Evolutionary conservation across 192 early-diverging fungal species (phyloP), one percentile per base, ranked within the genome.

Genomic region (Coemansia sp.): DNA sequence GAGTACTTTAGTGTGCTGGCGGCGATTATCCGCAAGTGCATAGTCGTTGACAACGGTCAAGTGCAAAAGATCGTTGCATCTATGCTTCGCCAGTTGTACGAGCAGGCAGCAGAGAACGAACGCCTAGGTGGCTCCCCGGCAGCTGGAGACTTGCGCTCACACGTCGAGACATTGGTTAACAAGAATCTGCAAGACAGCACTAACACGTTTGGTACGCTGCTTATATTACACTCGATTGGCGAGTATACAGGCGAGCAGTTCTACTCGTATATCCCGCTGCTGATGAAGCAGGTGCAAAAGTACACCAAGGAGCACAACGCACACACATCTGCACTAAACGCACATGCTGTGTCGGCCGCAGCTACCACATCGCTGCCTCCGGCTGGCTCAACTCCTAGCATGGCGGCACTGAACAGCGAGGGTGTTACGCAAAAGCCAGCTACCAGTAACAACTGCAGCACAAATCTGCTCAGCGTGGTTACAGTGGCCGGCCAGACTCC

Each of bases 261-360:
- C 29, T 88, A 92, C 73, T 69, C 75, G 25, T 88, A 89, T 67
- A 82, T 96, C 5, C 79, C 88, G 14, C 87, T 86, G 22, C 65
- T 98, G 45, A 88, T 95, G 75, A 93, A 92, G 63, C 72, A 94
- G 5, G 75, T 97, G 1, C 88, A 90, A 65, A 92, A 90, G 69
- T 82, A 96, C 21, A 88, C 91, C 32, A 95, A 90, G 65, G 95
- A 96, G 29, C 88, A 93, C 67, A 87, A 84, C 45, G 74, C 84
- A 24, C 82, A 79, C 45, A 58, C 77, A 10, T 64, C 71, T 11
- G 53, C 67, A 9, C 53, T 69, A 11, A 32, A 49, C 21, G 32
- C 71, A 22, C 50, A 63, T 57, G 38, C 57, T 32, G 59, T 39
- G n/a, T 6, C 62, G 3, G 49, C 54, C 2, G 32, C 60, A 8